Evolutionary conservation across 2,329 filamentous ascomycete genomes (phyloP), one percentile per base, ranked within the genome.

Genomic region (Fusarium dlaminii): DNA sequence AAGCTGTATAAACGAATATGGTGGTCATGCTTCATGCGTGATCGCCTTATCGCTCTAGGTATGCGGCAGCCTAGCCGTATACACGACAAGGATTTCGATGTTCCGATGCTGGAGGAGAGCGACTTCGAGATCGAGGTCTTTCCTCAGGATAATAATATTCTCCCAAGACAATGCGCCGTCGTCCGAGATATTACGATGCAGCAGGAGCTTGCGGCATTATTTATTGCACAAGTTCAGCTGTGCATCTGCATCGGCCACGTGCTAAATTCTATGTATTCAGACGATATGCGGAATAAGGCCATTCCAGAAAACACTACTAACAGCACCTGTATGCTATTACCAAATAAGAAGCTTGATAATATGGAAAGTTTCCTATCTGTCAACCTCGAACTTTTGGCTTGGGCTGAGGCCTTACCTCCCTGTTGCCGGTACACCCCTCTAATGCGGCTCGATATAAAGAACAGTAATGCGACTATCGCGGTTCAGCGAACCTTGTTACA

Each of bases 21-120:
- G 96, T 98, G 96, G 96, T 97, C 94, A 37, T 97, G 94, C 72
- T 98, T 97, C 80, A 98, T 98, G 90, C 92, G 95, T 60, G 96
- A 98, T 82, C 93, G 95, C 56, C 87, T 98, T 45, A 94, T 98
- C 72, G 96, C 96, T 5, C 86, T 98, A 18, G 96, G 96, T 63
- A 98, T 98, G 95, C 90, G 96, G 63, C 90, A 96, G 62, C 95
- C 95, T 9, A 97, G 95, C 43, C 89, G 95, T 60, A 96, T 98
- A 83, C 96, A 97, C 86, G 92, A 95, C 69, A 94, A 96, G 78
- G 95, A 98, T 81, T 98, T 94, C 80, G 94, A 98, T 79, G 95
- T 98, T 37, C 94, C 95, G 2, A 96, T 98, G 94, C 87, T 98
- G 58, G 91, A 90, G 22, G 86, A 96, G 75, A 87, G 90, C 74